Conservation (phyloP, 2,329 filamentous ascomycete species). For the Fusarium bactridioides region DNA sequence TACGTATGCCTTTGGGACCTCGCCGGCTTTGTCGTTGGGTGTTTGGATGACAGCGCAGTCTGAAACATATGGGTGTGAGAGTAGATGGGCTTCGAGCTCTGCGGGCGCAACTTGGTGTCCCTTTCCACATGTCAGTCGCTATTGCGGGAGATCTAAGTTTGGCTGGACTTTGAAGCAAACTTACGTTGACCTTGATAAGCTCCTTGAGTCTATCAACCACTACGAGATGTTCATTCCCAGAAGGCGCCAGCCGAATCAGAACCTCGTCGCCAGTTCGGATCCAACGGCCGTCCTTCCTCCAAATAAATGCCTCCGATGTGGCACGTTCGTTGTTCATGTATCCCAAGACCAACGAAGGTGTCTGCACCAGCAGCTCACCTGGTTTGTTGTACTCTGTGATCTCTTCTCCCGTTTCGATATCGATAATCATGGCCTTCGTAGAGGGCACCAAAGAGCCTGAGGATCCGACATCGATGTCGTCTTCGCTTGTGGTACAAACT, state of each 20-base stretch:
- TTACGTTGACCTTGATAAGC: not conserved
- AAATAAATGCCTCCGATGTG: fast-evolving
- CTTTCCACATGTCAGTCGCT: fast-evolving
- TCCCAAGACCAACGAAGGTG: fast-evolving
- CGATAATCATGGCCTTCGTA: not conserved
- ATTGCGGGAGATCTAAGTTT: fast-evolving
- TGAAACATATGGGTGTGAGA: not conserved
- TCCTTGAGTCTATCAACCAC: not conserved
- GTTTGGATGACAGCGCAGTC: not conserved
- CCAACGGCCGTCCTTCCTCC: not conserved
- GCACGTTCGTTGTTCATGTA: not conserved
- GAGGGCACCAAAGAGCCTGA: not conserved
- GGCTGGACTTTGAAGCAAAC: fast-evolving
- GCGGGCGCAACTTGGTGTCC: not conserved
- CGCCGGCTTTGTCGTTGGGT: not conserved
- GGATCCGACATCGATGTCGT: not conserved
- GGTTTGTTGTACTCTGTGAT: not conserved
- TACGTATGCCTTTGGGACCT: not conserved
- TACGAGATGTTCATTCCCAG: not conserved
- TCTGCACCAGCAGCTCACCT: fast-evolving
- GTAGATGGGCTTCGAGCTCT: not conserved
- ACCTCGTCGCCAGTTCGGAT: not conserved
- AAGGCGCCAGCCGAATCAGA: not conserved
- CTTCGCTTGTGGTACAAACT: not conserved
- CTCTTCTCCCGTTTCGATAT: not conserved